Percentiles rank a stretch among this genome's conserved stretches.
Conservation (phyloP, 2,329 filamentous ascomycete species). For the Chaetomiaceae sp. region DNA sequence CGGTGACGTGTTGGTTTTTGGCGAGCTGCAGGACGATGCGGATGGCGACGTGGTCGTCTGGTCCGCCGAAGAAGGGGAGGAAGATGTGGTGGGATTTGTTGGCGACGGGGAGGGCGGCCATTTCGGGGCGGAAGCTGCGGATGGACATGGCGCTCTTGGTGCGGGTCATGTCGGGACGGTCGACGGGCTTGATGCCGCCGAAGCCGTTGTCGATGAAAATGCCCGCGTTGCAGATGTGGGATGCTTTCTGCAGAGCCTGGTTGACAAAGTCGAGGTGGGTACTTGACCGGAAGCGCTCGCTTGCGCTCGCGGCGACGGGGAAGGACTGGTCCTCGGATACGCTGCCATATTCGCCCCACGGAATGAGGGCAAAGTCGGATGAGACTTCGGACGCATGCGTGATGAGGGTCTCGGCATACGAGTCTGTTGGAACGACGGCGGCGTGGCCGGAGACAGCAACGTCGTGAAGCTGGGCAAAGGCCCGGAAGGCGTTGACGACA, state of each 20-base stretch:
- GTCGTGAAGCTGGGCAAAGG: slow-evolving; percentile 79
- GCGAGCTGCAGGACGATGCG: slow-evolving; percentile 79
- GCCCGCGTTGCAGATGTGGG: slow-evolving; percentile 58
- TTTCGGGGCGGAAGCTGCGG: slow-evolving; percentile 49
- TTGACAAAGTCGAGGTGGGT: slow-evolving; percentile 72
- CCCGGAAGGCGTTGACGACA: slow-evolving; percentile 85
- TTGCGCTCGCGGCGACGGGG: slow-evolving; percentile 39
- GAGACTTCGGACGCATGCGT: slow-evolving; percentile 64
- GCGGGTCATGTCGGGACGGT: slow-evolving; percentile 41
- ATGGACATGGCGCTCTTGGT: slow-evolving; percentile 56
- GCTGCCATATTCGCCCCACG: slow-evolving; percentile 82
- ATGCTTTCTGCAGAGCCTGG: slow-evolving; percentile 57
- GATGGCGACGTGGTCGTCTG: slow-evolving; percentile 76
- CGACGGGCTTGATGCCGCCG: slow-evolving; percentile 33
- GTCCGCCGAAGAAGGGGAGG: slow-evolving; percentile 78
- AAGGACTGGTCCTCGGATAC: slow-evolving; percentile 60
- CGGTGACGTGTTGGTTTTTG: slow-evolving; percentile 72
- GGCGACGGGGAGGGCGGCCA: slow-evolving; percentile 52
- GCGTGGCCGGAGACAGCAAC: slow-evolving; percentile 78
- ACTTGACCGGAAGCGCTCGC: slow-evolving; percentile 58
- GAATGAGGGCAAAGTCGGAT: slow-evolving; percentile 74
- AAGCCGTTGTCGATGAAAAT: slow-evolving; percentile 70
- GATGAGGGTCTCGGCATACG: slow-evolving; percentile 73
- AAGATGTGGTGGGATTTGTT: slow-evolving; percentile 79
- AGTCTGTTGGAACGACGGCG: slow-evolving; percentile 70